Evolutionary conservation across 768 basidiomycete species (phyloP).

Genomic region (Suillus paluster): DNA sequence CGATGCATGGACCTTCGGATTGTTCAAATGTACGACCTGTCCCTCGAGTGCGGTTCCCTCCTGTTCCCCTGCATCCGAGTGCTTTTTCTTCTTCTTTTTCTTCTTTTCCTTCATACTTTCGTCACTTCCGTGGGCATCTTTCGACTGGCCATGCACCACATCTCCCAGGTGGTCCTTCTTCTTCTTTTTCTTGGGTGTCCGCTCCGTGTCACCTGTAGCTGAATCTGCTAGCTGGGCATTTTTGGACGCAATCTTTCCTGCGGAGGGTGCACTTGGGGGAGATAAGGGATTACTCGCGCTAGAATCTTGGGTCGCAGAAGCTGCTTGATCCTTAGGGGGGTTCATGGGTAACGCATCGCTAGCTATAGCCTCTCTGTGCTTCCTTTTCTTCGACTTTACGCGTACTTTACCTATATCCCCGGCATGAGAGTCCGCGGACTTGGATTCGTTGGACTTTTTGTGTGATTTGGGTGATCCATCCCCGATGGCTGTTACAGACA

Average conservation of each 20-base stretch:
- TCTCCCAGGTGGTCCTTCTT: conserved; percentile 10
- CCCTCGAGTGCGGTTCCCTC: conserved; percentile 6
- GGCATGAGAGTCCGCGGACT: conserved; percentile 1
- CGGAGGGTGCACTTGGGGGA: neutral
- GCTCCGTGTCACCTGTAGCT: neutral
- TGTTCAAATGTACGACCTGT: neutral
- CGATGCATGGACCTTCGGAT: neutral
- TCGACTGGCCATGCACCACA: conserved; percentile 6
- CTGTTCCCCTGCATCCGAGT: conserved; percentile 4
- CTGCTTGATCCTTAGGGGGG: neutral
- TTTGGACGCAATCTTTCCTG: neutral
- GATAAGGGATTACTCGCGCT: neutral
- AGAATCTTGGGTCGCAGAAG: neutral
- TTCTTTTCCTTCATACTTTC: conserved; percentile 8
- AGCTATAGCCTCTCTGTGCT: neutral
- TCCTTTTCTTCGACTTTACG: neutral
- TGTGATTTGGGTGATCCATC: conserved; percentile 15
- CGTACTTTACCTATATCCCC: neutral
- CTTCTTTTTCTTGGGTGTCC: conserved; percentile 25
- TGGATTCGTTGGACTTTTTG: conserved; percentile 7
- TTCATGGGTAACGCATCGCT: neutral
- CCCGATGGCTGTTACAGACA: neutral
- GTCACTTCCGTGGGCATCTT: neutral
- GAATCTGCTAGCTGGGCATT: neutral
- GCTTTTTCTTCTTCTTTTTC: conserved; percentile 16